phyloP scores from a whole-genome alignment of 1,284 basidiomycete species.

The Cryptococcus floricola region DNA sequence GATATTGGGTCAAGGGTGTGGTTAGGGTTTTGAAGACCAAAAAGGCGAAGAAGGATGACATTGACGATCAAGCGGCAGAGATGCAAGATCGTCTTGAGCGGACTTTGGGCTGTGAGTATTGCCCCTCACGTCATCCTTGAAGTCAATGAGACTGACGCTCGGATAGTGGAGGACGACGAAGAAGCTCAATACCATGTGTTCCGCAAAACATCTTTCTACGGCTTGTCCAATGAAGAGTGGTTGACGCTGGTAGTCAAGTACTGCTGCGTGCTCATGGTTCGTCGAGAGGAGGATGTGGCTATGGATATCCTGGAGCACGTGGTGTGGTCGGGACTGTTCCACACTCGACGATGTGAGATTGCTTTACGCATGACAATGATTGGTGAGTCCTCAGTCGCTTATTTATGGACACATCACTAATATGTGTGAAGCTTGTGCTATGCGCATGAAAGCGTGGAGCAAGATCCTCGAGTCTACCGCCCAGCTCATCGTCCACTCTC shows the following conservation, averaged over 20 bases:
- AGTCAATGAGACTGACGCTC: background rate
- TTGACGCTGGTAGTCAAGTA: constrained; percentile 81
- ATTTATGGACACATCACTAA: background rate
- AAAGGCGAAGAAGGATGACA: constrained; percentile 25
- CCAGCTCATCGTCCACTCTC: constrained; percentile 62
- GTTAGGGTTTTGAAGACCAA: constrained; percentile 28
- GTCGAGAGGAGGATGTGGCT: constrained; percentile 61
- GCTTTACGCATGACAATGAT: constrained; percentile 67
- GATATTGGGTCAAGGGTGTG: constrained; percentile 30
- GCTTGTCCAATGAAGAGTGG: constrained; percentile 83
- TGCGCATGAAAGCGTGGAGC: constrained; percentile 57
- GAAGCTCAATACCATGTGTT: constrained; percentile 23
- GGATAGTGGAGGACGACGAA: constrained; percentile 38
- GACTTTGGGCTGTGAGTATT: constrained; percentile 34
- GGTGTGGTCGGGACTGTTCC: constrained; percentile 70
- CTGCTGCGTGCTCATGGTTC: constrained; percentile 68
- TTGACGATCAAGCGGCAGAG: constrained; percentile 30
- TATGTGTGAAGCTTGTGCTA: constrained; percentile 61
- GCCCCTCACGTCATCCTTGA: background rate
- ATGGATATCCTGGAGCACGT: constrained; percentile 78
- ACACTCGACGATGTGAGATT: constrained; percentile 62
- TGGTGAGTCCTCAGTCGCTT: constrained; percentile 52
- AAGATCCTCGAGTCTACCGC: constrained; percentile 58
- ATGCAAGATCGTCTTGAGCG: constrained; percentile 47
- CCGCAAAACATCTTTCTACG: constrained; percentile 60